Conservation (phyloP, 2,329 filamentous ascomycete genomes). For the Fusarium compactum region DNA sequence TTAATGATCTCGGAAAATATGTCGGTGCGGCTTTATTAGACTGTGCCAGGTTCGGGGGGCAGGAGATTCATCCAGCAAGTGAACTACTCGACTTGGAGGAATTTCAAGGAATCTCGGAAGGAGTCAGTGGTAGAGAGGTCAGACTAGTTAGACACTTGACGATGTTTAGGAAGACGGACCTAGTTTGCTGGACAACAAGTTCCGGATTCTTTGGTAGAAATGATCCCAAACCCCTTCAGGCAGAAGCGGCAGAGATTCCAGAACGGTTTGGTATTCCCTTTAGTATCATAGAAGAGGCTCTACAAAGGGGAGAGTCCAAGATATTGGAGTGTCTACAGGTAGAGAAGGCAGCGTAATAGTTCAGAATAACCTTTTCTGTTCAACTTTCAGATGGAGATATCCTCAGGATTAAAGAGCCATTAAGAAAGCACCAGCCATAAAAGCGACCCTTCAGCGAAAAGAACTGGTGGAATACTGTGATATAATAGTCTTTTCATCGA, state of each 20-base stretch:
- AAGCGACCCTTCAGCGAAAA: too few relatives aligned
- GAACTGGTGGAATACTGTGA: not conserved
- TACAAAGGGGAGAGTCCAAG: too few relatives aligned
- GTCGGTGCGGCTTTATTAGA: not conserved
- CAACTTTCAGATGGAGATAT: not conserved
- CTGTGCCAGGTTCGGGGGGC: not conserved
- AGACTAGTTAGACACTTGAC: not conserved
- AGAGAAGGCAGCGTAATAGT: not conserved
- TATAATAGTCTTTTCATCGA: not conserved
- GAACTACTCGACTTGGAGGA: not conserved
- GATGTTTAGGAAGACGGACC: too few relatives aligned
- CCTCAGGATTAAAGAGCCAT: not conserved
- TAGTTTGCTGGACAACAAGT: too few relatives aligned
- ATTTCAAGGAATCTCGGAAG: rapidly evolving
- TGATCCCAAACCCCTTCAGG: too few relatives aligned
- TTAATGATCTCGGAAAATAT: not conserved
- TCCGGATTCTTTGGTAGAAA: too few relatives aligned
- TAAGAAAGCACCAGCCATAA: not conserved
- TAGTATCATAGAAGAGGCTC: too few relatives aligned
- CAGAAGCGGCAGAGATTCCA: too few relatives aligned
- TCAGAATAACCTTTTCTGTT: not conserved
- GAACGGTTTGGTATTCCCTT: too few relatives aligned
- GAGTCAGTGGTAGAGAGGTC: not conserved
- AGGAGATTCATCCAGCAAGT: rapidly evolving
- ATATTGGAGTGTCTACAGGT: not conserved